phyloP scores from a whole-genome alignment of 352 stramenopile genomes.

The Aphanomyces stellatus region DNA sequence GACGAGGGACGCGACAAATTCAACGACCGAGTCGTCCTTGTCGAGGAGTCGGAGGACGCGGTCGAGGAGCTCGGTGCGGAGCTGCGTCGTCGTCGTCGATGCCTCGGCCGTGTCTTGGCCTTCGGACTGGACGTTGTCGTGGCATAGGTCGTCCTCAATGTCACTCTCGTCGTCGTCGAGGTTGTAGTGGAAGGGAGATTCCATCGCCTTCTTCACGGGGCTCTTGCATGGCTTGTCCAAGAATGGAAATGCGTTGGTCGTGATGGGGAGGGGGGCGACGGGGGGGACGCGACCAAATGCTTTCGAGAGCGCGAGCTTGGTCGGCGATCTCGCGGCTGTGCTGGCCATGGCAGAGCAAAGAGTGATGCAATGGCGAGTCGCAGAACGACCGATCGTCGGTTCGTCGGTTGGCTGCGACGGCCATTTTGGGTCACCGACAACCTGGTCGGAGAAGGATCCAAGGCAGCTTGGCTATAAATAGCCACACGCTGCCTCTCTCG shows the following conservation, averaged over 20 bases:
- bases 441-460: no score
- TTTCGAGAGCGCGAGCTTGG: constrained; percentile 9
- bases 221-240: background rate
- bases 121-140: no score
- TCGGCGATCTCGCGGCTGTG: background rate
- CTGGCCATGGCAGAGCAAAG: background rate
- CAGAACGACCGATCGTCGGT: no score
- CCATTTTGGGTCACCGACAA: no score
- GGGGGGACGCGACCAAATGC: background rate
- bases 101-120: constrained; percentile 1
- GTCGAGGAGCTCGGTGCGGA: constrained; percentile 46
- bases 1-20: constrained; percentile 43
- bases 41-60: constrained; percentile 45
- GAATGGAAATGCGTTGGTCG: no score
- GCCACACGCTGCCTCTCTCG: background rate
- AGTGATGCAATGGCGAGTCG: no score
- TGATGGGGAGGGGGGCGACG: no score
- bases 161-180: no score
- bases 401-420: no score
- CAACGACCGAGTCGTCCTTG: constrained; percentile 36
- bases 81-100: constrained; percentile 14
- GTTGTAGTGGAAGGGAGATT: background rate
- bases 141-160: no score
- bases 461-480: background rate
- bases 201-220: constrained; percentile 13